Conservation (phyloP, 2,329 filamentous ascomycete genomes). For the Mollisia scopiformis region DNA sequence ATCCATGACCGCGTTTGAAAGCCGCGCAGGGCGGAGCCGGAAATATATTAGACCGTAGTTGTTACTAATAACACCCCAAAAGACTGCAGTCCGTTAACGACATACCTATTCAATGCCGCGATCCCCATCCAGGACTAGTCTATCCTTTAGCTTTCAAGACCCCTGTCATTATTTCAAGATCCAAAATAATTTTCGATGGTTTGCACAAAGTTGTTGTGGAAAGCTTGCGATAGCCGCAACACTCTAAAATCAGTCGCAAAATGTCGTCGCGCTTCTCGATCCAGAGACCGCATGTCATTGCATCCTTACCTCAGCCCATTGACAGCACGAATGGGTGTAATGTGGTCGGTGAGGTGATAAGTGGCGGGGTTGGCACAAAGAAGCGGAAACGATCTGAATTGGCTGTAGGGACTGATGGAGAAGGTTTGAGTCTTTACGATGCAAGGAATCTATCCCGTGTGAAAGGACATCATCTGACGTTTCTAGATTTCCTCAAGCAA, state of each 20-base stretch:
- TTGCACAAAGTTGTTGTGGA: background rate
- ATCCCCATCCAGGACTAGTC: too few species aligned
- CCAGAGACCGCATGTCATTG: conserved; percentile 66
- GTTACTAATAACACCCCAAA: too few species aligned
- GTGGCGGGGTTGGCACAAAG: conserved; percentile 58
- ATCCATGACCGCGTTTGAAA: background rate
- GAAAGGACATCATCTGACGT: conserved; percentile 3
- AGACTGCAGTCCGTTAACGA: too few species aligned
- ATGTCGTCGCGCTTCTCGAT: conserved; percentile 56
- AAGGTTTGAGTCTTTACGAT: conserved; percentile 68
- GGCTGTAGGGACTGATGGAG: conserved; percentile 66
- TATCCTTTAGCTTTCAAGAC: too few species aligned
- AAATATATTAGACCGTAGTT: too few species aligned
- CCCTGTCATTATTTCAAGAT: conserved; percentile 20
- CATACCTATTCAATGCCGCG: too few species aligned
- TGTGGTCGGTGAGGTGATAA: conserved; percentile 63
- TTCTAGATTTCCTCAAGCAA: conserved; percentile 60
- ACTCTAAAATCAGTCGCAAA: conserved; percentile 1
- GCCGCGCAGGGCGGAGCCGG: background rate
- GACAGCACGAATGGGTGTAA: conserved; percentile 54
- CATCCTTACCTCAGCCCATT: conserved; percentile 60
- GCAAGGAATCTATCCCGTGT: conserved; percentile 44
- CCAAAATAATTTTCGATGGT: conserved; percentile 21
- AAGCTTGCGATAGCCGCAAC: conserved; percentile 8
- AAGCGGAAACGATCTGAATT: conserved; percentile 67